Percentiles rank a stretch among this genome's conserved stretches.
These are phyloP conservation scores for Macrolepiota fuliginosa DNA, from an alignment of 768 basidiomycete species.

Conservation along the genomic window DNA sequence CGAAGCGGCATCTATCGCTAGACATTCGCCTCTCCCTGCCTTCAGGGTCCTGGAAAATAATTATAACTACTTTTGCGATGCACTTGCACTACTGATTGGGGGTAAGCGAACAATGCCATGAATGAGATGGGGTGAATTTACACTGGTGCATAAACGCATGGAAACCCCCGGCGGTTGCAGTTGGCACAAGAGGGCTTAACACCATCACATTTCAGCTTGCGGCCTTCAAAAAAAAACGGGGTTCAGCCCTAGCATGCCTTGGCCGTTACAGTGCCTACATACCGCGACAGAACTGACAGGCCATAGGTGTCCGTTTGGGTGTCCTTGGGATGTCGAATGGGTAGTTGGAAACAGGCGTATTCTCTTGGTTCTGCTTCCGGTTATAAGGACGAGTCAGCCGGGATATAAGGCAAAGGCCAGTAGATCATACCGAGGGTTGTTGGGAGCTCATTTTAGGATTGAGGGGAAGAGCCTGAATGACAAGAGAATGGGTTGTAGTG, in stretches of 20 bases:
- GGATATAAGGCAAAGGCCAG: neutral
- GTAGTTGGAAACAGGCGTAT: neutral
- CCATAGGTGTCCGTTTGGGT: slow-evolving; percentile 59
- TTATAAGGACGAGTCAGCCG: neutral
- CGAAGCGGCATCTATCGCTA: slow-evolving; percentile 20
- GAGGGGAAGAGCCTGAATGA: neutral
- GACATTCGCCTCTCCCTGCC: neutral
- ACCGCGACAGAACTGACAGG: slow-evolving; percentile 75
- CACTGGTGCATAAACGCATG: slow-evolving; percentile 67
- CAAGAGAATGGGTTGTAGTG: neutral
- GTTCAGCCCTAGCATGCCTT: neutral
- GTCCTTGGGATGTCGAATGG: slow-evolving; percentile 22
- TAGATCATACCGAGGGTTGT: neutral
- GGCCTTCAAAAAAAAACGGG: neutral
- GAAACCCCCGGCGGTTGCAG: slow-evolving; percentile 56
- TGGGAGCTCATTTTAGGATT: slow-evolving; percentile 1
- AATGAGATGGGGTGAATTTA: slow-evolving; percentile 32
- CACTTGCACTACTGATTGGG: neutral
- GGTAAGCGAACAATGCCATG: slow-evolving; percentile 8
- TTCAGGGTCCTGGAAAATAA: neutral
- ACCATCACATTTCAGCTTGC: slow-evolving; percentile 64
- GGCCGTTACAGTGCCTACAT: slow-evolving; percentile 8
- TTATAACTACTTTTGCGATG: neutral
- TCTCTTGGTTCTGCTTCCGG: neutral
- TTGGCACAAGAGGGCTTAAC: slow-evolving; percentile 60